Evolutionary conservation across 2,329 filamentous ascomycete genomes (phyloP).

Genomic region (Colletotrichum abscissum): DNA sequence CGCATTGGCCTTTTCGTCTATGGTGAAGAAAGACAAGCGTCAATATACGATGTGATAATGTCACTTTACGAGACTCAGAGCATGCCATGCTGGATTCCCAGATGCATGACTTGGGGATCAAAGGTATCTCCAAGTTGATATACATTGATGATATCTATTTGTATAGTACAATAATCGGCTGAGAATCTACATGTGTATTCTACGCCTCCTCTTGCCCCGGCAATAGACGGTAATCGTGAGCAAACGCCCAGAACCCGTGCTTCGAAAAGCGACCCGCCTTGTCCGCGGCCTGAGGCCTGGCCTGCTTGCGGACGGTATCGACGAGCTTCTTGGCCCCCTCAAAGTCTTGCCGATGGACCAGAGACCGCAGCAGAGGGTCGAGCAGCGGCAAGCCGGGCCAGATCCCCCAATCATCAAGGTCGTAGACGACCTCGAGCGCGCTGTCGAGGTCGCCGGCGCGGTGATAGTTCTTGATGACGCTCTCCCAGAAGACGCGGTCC

Average conservation of each 20-base stretch:
- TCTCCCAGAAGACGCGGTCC: slow-evolving; percentile 41
- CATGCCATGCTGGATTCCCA: background rate
- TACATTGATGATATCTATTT: background rate
- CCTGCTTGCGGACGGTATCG: slow-evolving; percentile 38
- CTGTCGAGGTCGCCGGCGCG: slow-evolving; percentile 26
- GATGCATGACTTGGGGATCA: too few species aligned
- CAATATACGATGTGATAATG: background rate
- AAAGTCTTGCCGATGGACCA: slow-evolving; percentile 31
- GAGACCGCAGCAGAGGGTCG: slow-evolving; percentile 32
- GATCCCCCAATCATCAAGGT: slow-evolving; percentile 49
- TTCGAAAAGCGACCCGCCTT: slow-evolving; percentile 51
- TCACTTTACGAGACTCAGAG: background rate
- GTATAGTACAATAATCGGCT: background rate
- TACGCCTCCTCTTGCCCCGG: slow-evolving; percentile 16
- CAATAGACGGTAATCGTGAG: slow-evolving; percentile 53
- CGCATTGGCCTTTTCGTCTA: too few species aligned
- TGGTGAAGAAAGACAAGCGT: too few species aligned
- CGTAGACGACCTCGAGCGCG: slow-evolving; percentile 54
- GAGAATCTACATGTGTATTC: background rate
- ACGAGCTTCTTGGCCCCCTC: slow-evolving; percentile 48
- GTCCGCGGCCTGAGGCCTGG: slow-evolving; percentile 14
- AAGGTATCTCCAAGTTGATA: background rate
- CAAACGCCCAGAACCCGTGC: slow-evolving; percentile 63
- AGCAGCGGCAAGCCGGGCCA: slow-evolving; percentile 35
- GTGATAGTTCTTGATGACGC: slow-evolving; percentile 34